Conservation (phyloP, 2,329 filamentous ascomycete species). For the Elsinoe batatas region DNA sequence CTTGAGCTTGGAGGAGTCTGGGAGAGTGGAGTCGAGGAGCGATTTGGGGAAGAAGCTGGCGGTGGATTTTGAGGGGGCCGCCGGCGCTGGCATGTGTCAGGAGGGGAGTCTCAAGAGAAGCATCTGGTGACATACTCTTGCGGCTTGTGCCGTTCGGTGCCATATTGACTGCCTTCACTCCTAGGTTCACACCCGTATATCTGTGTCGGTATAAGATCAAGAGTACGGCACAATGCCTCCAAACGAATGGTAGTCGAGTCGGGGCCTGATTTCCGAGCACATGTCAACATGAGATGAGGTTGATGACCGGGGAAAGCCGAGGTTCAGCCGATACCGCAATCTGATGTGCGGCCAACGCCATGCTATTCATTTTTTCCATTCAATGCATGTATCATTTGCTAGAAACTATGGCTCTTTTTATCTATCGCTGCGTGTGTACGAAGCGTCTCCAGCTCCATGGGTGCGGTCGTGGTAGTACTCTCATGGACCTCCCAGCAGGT, state of each 20-base stretch:
- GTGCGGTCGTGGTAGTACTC: too few species aligned
- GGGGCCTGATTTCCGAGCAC: background rate
- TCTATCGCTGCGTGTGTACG: too few species aligned
- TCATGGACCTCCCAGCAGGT: too few species aligned
- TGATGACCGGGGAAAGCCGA: background rate
- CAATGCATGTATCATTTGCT: too few species aligned
- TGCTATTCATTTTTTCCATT: too few species aligned
- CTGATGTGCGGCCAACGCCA: too few species aligned
- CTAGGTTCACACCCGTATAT: background rate
- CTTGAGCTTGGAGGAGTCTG: conserved; percentile 9
- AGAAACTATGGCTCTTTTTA: too few species aligned
- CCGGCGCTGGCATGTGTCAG: conserved; percentile 10
- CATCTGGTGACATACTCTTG: conserved; percentile 13
- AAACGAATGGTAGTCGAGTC: too few species aligned
- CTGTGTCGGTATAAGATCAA: too few species aligned
- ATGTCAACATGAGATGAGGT: conserved; percentile 6
- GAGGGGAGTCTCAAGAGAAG: background rate
- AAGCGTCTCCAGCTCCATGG: too few species aligned
- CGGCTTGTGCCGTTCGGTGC: conserved; percentile 17
- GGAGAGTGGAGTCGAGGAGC: conserved; percentile 10
- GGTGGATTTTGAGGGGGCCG: conserved; percentile 12
- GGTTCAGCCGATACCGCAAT: background rate
- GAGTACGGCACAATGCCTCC: too few species aligned
- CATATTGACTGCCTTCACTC: conserved; percentile 10
- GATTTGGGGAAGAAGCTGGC: conserved; percentile 14